phyloP scores from a whole-genome alignment of 1,284 basidiomycete species.

The Cryptococcus depauperatus region DNA sequence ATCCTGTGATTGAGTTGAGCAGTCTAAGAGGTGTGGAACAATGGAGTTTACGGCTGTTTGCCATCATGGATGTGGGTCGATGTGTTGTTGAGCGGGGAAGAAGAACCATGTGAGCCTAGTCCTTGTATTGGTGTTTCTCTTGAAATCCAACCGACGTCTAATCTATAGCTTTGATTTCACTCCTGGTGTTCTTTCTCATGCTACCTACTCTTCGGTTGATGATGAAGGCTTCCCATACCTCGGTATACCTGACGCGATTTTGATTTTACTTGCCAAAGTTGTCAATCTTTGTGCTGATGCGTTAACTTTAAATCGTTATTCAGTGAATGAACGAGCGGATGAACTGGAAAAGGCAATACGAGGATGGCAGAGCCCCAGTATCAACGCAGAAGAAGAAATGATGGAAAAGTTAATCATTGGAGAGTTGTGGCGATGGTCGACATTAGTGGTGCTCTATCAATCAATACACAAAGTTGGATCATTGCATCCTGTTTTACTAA shows the following conservation, averaged over 20 bases:
- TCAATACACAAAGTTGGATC: slow-evolving; percentile 23
- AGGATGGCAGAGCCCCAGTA: slow-evolving; percentile 12
- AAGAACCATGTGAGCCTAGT: slow-evolving; percentile 17
- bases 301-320: slow-evolving; percentile 1
- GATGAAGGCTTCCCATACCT: slow-evolving; percentile 26
- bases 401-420: background rate
- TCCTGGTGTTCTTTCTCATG: slow-evolving; percentile 11
- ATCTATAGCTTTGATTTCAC: slow-evolving; percentile 15
- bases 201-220: background rate
- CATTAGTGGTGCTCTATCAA: slow-evolving; percentile 22
- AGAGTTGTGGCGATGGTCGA: background rate
- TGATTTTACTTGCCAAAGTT: slow-evolving; percentile 25
- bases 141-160: background rate
- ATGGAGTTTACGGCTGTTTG: slow-evolving; percentile 22
- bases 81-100: slow-evolving; percentile 26
- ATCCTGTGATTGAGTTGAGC: slow-evolving; percentile 16
- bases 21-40: slow-evolving; percentile 17
- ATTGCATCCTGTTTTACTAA: slow-evolving; percentile 23
- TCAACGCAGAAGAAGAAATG: background rate
- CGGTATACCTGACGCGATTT: slow-evolving; percentile 25
- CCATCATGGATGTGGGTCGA: slow-evolving; percentile 22
- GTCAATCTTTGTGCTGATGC: slow-evolving; percentile 26
- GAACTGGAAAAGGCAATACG: slow-evolving; percentile 18
- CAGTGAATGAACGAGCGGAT: slow-evolving; percentile 19
- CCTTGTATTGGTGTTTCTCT: background rate